Evolutionary conservation across 192 early-diverging fungal species (phyloP).

Genomic region (Globomyces pollinis-pini): DNA sequence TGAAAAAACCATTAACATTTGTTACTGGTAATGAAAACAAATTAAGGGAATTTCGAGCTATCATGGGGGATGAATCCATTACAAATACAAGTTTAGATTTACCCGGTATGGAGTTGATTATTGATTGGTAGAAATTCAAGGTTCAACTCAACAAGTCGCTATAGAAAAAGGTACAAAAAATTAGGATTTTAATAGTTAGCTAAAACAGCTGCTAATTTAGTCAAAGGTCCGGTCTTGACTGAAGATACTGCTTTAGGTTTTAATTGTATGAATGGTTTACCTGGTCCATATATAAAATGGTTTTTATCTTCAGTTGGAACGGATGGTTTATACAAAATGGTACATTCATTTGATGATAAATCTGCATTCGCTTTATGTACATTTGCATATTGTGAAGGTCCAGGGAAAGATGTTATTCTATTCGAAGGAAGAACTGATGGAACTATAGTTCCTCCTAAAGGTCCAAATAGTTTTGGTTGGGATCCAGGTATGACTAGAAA

Average conservation of each 20-base stretch:
- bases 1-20: slow-evolving; percentile 49
- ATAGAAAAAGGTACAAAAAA: slow-evolving; percentile 78
- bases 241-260: slow-evolving; percentile 95
- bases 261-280: slow-evolving; percentile 68
- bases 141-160: slow-evolving; percentile 69
- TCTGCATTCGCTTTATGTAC: slow-evolving; percentile 86
- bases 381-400: slow-evolving; percentile 77
- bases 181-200: too few relatives aligned
- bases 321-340: slow-evolving; percentile 74
- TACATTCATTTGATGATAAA: slow-evolving; percentile 82
- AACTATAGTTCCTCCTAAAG: slow-evolving; percentile 76
- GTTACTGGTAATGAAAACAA: slow-evolving; percentile 98
- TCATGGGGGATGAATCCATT: slow-evolving; percentile 69
- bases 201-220: slow-evolving; percentile 52
- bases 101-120: too few relatives aligned
- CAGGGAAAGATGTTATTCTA: slow-evolving; percentile 57
- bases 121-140: slow-evolving; percentile 95
- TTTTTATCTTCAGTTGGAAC: slow-evolving; percentile 77
- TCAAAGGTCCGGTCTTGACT: slow-evolving; percentile 49
- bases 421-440: slow-evolving; percentile 85
- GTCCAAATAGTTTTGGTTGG: slow-evolving; percentile 87
- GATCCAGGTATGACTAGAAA: too few relatives aligned
- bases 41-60: slow-evolving; percentile 77
- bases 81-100: slow-evolving; percentile 64
- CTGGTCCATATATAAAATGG: slow-evolving; percentile 87